These are phyloP conservation scores for Mycena pura DNA, from an alignment of 768 basidiomycete species.

Conservation along the genomic window DNA sequence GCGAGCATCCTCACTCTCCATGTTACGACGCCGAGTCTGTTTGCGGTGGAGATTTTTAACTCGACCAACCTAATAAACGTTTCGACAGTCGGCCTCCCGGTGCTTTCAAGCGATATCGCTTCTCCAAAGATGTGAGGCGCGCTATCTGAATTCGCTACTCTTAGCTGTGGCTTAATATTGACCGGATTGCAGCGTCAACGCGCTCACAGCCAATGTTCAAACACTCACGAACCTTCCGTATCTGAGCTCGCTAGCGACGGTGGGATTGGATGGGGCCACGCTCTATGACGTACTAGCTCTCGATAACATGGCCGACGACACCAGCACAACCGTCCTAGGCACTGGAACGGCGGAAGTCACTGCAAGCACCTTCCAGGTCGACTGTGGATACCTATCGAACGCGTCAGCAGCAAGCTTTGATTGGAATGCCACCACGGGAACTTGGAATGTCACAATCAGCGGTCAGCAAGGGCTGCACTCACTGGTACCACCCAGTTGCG, in stretches of 20 bases:
- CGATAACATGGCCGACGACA: no score
- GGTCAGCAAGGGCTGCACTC: neutral
- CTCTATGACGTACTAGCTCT: neutral
- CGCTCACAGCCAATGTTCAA: neutral
- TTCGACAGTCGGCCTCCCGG: no score
- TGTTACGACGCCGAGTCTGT: no score
- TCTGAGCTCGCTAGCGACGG: neutral
- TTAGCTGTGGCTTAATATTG: no score
- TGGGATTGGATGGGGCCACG: neutral
- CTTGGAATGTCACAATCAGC: neutral
- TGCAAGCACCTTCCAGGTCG: neutral
- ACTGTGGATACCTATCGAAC: neutral
- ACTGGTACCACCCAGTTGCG: neutral
- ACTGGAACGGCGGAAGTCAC: neutral
- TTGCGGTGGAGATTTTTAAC: no score
- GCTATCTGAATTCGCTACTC: no score
- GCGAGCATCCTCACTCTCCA: no score
- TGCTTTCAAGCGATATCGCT: no score
- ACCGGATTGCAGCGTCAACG: neutral
- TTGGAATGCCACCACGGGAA: neutral
- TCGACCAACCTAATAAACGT: no score
- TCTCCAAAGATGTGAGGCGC: no score
- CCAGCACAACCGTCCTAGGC: no score
- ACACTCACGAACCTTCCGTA: neutral
- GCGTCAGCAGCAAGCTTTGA: neutral